These are phyloP conservation scores for Chaetothyriales sp. DNA, from an alignment of 2,329 filamentous ascomycete genomes.

Conservation along the genomic window DNA sequence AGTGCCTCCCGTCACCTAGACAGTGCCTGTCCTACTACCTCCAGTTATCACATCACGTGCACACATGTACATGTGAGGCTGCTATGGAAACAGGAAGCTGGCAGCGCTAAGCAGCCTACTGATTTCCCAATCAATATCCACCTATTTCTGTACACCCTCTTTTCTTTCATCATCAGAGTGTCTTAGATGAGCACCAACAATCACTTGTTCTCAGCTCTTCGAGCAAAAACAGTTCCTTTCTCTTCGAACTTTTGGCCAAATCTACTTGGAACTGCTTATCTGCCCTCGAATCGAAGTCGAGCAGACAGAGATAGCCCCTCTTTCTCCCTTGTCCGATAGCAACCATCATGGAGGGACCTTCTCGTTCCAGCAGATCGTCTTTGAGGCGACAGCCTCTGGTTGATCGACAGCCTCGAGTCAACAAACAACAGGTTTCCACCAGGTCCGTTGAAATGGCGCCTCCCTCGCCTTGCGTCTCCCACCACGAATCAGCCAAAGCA, in stretches of 20 bases:
- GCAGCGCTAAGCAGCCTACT: neutral
- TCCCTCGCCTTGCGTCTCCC: constrained; percentile 11
- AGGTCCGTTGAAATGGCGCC: constrained; percentile 2
- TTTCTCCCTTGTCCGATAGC: neutral
- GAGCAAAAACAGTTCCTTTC: neutral
- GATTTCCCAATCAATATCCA: neutral
- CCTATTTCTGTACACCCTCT: neutral
- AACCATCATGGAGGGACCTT: neutral
- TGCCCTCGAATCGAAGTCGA: neutral
- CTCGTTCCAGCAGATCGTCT: constrained; percentile 1
- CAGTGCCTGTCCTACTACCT: neutral
- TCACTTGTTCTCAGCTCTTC: neutral
- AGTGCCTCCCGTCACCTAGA: neutral
- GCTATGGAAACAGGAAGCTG: neutral
- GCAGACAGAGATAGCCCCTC: neutral
- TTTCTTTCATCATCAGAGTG: neutral
- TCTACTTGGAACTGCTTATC: neutral
- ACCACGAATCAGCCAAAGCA: constrained; percentile 20
- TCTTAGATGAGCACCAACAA: neutral
- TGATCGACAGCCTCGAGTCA: constrained; percentile 14
- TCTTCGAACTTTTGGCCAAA: neutral
- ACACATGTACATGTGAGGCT: neutral
- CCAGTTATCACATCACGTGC: neutral
- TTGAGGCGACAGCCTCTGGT: constrained; percentile 11
- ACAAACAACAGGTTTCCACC: constrained; percentile 2